A percentile compares a stretch with the other conserved stretches of the same genome.
These are phyloP conservation scores for Salix caprea DNA, from an alignment of 345 rosid genomes.

Conservation along the genomic window DNA sequence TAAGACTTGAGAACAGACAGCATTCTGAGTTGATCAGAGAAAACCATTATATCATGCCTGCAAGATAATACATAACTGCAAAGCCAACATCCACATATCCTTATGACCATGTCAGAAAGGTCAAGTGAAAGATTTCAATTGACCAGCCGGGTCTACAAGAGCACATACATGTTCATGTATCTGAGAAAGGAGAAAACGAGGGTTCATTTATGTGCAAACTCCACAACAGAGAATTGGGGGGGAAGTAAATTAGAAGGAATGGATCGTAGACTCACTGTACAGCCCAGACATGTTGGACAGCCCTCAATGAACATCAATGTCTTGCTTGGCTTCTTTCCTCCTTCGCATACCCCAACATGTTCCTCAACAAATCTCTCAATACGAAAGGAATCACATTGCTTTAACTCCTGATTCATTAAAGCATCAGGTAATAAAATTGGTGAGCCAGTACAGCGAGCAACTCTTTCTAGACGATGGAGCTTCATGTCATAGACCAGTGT, in stretches of 20 bases:
- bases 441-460: conserved; percentile 79
- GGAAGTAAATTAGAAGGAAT: background rate
- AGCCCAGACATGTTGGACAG: conserved; percentile 71
- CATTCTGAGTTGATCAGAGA: background rate
- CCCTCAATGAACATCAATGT: conserved; percentile 94
- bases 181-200: background rate
- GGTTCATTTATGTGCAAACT: background rate
- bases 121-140: background rate
- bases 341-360: conserved; percentile 56
- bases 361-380: conserved; percentile 82
- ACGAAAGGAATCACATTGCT: conserved; percentile 74
- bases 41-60: background rate
- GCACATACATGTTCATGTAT: background rate
- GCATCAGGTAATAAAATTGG: conserved; percentile 53
- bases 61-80: background rate
- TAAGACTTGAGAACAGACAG: no score
- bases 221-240: background rate
- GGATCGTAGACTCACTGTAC: conserved; percentile 68
- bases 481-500: conserved; percentile 89
- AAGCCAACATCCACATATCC: background rate
- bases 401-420: conserved; percentile 54
- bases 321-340: conserved; percentile 71
- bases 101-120: background rate
- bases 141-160: background rate
- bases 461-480: conserved; percentile 78